Percentiles rank a stretch among this genome's conserved stretches.
Evolutionary conservation across 2,329 filamentous ascomycete species (phyloP).

Genomic region (Zymoseptoria crescenta): DNA sequence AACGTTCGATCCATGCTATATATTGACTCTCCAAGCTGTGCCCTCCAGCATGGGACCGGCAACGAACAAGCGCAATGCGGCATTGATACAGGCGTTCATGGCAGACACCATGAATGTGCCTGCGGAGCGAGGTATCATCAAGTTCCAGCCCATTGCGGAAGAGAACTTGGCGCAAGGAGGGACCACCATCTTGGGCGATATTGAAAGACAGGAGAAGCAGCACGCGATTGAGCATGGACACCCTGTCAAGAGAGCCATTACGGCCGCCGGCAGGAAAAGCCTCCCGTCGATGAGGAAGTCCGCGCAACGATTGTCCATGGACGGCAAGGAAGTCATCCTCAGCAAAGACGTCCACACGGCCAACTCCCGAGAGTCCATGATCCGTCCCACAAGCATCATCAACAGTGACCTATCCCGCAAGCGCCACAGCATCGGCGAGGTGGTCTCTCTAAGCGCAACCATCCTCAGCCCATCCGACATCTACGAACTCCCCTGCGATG

Average conservation of each 20-base stretch:
- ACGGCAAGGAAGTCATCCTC: neutral
- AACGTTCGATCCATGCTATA: slow-evolving; percentile 71
- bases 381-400: neutral
- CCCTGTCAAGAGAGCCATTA: slow-evolving; percentile 35
- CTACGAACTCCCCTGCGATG: slow-evolving; percentile 21
- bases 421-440: neutral
- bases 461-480: slow-evolving; percentile 7
- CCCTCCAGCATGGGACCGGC: slow-evolving; percentile 60
- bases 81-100: slow-evolving; percentile 69
- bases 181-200: slow-evolving; percentile 60
- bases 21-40: slow-evolving; percentile 64
- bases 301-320: slow-evolving; percentile 6
- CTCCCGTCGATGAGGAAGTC: slow-evolving; percentile 21
- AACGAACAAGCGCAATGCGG: slow-evolving; percentile 73
- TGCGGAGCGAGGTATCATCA: slow-evolving; percentile 60
- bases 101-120: slow-evolving; percentile 61
- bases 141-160: slow-evolving; percentile 62
- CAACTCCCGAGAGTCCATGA: neutral
- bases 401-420: neutral
- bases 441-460: neutral
- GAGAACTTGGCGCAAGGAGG: slow-evolving; percentile 65
- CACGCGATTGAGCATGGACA: slow-evolving; percentile 34
- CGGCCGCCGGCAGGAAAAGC: slow-evolving; percentile 20
- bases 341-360: neutral
- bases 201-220: slow-evolving; percentile 50